Conservation (phyloP, 2,329 filamentous ascomycete genomes). For the Hypoxylon sp. region DNA sequence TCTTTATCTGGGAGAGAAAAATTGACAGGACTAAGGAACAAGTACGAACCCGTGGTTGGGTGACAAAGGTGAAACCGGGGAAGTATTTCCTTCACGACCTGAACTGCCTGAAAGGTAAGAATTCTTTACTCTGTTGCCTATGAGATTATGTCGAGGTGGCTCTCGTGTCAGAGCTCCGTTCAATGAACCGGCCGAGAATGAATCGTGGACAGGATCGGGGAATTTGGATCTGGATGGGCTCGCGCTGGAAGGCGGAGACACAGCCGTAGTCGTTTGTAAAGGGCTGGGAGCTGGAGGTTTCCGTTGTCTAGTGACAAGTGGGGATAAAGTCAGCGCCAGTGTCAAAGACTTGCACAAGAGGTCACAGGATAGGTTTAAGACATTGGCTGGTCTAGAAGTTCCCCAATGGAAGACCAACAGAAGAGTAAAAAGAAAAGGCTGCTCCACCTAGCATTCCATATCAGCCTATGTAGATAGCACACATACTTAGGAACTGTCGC, state of each 20-base stretch:
- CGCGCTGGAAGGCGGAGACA: slow-evolving; percentile 54
- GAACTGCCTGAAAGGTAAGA: slow-evolving; percentile 17
- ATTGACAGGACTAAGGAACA: not conserved
- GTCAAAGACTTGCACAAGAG: slow-evolving; percentile 35
- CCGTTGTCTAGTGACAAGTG: slow-evolving; percentile 53
- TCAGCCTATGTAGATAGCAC: slow-evolving; percentile 6
- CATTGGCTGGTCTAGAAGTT: slow-evolving; percentile 10
- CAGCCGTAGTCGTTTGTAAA: slow-evolving; percentile 54
- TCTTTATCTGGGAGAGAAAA: too few species aligned
- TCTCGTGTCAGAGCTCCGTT: slow-evolving; percentile 22
- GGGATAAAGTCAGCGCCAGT: slow-evolving; percentile 46
- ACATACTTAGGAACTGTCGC: slow-evolving; percentile 3
- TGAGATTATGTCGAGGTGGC: slow-evolving; percentile 12
- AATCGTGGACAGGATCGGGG: slow-evolving; percentile 43
- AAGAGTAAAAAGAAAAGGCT: slow-evolving; percentile 10
- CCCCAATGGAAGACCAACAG: not conserved
- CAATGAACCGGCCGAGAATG: slow-evolving; percentile 41
- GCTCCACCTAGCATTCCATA: slow-evolving; percentile 34
- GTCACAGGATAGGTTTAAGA: slow-evolving; percentile 18
- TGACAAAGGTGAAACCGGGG: slow-evolving; percentile 38
- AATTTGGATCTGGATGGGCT: slow-evolving; percentile 52
- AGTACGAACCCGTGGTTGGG: slow-evolving; percentile 35
- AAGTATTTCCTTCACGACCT: slow-evolving; percentile 31
- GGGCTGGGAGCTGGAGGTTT: slow-evolving; percentile 60
- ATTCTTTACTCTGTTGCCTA: slow-evolving; percentile 20